phyloP scores from a whole-genome alignment of 495 filamentous ascomycete genomes.

The Xylaria grammica region DNA sequence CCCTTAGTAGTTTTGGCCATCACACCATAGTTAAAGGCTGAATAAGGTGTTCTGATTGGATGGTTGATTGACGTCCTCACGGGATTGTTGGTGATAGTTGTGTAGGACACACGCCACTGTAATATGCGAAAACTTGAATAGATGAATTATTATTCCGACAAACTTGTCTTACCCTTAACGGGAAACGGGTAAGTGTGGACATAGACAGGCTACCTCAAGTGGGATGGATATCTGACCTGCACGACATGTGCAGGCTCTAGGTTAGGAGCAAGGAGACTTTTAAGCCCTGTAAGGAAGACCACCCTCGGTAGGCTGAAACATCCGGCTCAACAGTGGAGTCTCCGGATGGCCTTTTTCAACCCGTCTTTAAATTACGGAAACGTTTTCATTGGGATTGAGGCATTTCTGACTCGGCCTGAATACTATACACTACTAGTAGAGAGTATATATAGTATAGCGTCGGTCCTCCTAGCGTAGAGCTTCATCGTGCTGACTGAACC shows the following conservation, averaged over 20 bases:
- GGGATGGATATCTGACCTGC: not conserved
- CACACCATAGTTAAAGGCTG: not conserved
- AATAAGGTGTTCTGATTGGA: constrained; percentile 5
- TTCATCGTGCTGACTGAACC: not conserved
- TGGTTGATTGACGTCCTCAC: not conserved
- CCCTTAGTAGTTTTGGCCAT: not conserved
- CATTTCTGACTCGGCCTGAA: constrained; percentile 1
- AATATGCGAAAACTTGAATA: constrained; percentile 4
- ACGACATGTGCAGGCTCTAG: constrained; percentile 1
- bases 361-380: not conserved
- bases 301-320: constrained; percentile 22
- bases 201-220: not conserved
- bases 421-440: not conserved
- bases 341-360: not conserved
- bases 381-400: constrained; percentile 8
- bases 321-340: constrained; percentile 16
- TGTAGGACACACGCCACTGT: constrained; percentile 6
- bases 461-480: not conserved
- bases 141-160: not conserved
- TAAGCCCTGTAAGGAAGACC: constrained; percentile 10
- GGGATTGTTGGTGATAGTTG: constrained; percentile 2
- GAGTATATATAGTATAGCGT: too few relatives aligned
- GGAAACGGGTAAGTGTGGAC: not conserved
- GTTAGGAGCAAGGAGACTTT: not conserved
- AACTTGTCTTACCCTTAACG: not conserved